Conservation (phyloP, 495 filamentous ascomycete species). For the Elaphomyces granulatus region DNA sequence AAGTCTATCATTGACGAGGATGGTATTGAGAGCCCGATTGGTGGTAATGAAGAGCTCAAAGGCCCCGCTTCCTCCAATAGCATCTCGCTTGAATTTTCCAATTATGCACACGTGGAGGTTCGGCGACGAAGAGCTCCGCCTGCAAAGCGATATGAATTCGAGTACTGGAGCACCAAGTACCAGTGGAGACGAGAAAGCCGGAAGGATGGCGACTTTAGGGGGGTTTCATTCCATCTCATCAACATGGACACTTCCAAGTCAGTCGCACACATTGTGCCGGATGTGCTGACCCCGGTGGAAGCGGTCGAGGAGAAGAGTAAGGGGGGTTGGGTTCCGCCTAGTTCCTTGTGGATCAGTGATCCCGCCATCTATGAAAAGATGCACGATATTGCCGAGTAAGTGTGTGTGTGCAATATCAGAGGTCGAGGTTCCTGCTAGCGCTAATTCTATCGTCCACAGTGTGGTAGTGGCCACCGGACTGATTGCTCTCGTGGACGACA, state of each 20-base stretch:
- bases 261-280: conserved; percentile 78
- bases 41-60: conserved; percentile 11
- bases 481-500: conserved; percentile 83
- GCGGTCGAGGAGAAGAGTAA: conserved; percentile 57
- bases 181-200: conserved; percentile 65
- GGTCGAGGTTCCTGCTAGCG: conserved; percentile 1
- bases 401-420: conserved; percentile 14
- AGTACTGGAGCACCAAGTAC: conserved; percentile 83
- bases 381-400: conserved; percentile 89
- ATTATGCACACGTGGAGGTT: conserved; percentile 88
- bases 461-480: conserved; percentile 83
- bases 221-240: conserved; percentile 64
- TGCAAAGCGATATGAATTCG: conserved; percentile 72
- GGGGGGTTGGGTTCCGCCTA: conserved; percentile 86
- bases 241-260: conserved; percentile 45
- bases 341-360: conserved; percentile 78
- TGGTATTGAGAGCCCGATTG: conserved; percentile 23
- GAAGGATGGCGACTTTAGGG: conserved; percentile 42
- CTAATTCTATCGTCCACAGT: conserved; percentile 33
- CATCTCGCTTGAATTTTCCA: conserved; percentile 85
- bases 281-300: conserved; percentile 54
- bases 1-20: conserved; percentile 39
- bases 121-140: conserved; percentile 52
- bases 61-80: conserved; percentile 42
- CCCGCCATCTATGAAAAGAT: conserved; percentile 44